These are phyloP conservation scores for Camellia granthamiana DNA, from an alignment of 148 eudicot species.

Conservation along the genomic window DNA sequence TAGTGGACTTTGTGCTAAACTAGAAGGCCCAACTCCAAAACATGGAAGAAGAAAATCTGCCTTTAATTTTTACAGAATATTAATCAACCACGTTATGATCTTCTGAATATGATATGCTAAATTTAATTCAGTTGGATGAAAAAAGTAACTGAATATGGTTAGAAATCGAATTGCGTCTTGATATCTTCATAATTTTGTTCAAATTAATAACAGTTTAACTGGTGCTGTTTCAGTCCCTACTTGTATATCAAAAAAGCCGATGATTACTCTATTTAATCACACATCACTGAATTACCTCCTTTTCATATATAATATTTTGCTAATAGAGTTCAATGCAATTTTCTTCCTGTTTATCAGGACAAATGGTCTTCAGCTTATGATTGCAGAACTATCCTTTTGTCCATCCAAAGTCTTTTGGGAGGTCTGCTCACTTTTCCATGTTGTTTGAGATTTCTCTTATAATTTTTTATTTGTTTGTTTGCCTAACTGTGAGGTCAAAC, in stretches of 20 bases:
- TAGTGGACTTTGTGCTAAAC: slow-evolving; percentile 3
- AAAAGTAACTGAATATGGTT: background rate
- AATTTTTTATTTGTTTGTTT: background rate
- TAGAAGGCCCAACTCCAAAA: background rate
- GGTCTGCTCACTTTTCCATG: slow-evolving; percentile 27
- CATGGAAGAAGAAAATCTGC: background rate
- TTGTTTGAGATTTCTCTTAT: background rate
- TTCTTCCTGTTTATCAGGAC: slow-evolving; percentile 30
- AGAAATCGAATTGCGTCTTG: background rate
- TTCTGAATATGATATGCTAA: background rate
- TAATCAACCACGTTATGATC: background rate
- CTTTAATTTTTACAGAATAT: background rate
- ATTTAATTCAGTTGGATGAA: background rate
- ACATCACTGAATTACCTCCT: background rate
- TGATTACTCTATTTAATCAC: background rate
- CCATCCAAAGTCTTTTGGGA: slow-evolving; percentile 67
- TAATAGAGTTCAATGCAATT: background rate
- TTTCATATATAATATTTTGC: background rate
- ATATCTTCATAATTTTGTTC: background rate
- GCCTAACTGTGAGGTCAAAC: background rate
- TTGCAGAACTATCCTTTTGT: slow-evolving; percentile 61
- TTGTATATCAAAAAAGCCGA: background rate
- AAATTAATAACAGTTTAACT: background rate
- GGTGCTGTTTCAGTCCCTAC: background rate
- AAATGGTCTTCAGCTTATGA: slow-evolving; percentile 78